Percentiles rank a stretch among this genome's conserved stretches.
These are phyloP conservation scores for Emmonsiellopsis sp. DNA, from an alignment of 2,329 filamentous ascomycete species.

Conservation along the genomic window DNA sequence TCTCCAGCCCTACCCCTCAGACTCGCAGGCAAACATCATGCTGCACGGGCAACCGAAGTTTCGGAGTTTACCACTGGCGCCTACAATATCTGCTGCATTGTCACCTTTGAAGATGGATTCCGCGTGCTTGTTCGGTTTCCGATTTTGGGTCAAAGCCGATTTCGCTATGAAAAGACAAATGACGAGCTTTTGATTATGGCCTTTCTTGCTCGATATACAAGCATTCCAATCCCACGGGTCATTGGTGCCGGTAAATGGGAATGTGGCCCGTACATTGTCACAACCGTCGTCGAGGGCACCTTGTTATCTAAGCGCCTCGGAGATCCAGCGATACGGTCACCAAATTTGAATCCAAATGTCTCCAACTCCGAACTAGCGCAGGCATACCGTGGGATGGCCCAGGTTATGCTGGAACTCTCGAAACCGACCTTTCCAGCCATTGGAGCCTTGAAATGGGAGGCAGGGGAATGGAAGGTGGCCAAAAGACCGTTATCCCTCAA, in stretches of 20 bases:
- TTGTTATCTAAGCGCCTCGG: conserved; percentile 5
- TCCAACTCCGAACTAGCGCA: conserved; percentile 2
- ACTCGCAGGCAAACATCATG: conserved; percentile 3
- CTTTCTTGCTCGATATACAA: conserved; percentile 4
- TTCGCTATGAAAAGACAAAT: conserved; percentile 7
- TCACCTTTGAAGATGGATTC: conserved; percentile 8
- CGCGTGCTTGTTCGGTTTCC: conserved; percentile 7
- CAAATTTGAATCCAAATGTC: neutral
- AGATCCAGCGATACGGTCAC: conserved; percentile 5
- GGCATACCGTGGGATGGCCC: conserved; percentile 11
- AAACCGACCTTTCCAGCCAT: conserved; percentile 11
- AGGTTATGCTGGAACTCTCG: conserved; percentile 11
- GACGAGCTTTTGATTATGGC: conserved; percentile 6
- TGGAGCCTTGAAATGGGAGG: conserved; percentile 10
- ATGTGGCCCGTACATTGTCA: conserved; percentile 7
- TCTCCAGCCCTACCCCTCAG: conserved; percentile 5
- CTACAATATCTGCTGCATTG: conserved; percentile 13
- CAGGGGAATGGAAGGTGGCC: neutral
- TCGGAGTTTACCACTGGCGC: conserved; percentile 11
- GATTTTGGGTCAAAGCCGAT: conserved; percentile 2
- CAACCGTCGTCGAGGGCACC: conserved; percentile 6
- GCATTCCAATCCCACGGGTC: conserved; percentile 3
- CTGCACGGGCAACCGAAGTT: conserved; percentile 11
- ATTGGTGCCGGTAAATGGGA: conserved; percentile 6
- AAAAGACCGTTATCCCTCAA: conserved; percentile 10